Evolutionary conservation across 1,139 yeast genomes (phyloP), one percentile per base, ranked within the genome.

Genomic region (Yamadazyma friedrichii): DNA sequence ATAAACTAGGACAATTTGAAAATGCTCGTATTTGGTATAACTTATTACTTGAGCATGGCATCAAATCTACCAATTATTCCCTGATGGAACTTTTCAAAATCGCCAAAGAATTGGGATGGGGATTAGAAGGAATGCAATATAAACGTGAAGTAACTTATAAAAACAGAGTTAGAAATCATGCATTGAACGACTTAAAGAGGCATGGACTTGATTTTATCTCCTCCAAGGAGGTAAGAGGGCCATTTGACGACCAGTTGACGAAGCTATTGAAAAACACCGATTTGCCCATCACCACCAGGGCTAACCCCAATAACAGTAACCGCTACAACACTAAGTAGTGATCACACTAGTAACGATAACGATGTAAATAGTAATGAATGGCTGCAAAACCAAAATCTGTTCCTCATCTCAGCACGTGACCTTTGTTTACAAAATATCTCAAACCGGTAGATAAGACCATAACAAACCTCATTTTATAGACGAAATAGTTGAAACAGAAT

Each of bases 11-110:
- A 10, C 70, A 70, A 38, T 49, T 48, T 45, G 54, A 55, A 1
- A 48, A 49, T 13, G 73, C 76, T 1, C 59, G 63, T 39, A 38
- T 55, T 11, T 72, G 77, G 77, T 71, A 67, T 47, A 53, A 59
- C n/a, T 58, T 67, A 31, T 46, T 72, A 32, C 61, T 64, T 3
- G 55, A 53, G 20, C 56, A 60, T 41, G 74, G 73, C 2, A 66
- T 66, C 4, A 47, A 42, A 25, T 37, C 48, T 16, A 46, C 45
- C 13, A 54, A 70, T 8, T 56, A 55, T 0, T 58, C 64, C 0
- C 61, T 67, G 24, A 62, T 56, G 28, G 55, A 61, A n/a, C 43
- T 72, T 1, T 64, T 60, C 42, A 45, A 44, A 30, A 67, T 70
- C 2, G 74, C 75, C 1, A 54, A 65, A 26, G 65, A 65, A 41